Base-by-base conservation (phyloP, 371 early-diverging fungal genomes). In the Vairimorpha ceranae region DNA sequence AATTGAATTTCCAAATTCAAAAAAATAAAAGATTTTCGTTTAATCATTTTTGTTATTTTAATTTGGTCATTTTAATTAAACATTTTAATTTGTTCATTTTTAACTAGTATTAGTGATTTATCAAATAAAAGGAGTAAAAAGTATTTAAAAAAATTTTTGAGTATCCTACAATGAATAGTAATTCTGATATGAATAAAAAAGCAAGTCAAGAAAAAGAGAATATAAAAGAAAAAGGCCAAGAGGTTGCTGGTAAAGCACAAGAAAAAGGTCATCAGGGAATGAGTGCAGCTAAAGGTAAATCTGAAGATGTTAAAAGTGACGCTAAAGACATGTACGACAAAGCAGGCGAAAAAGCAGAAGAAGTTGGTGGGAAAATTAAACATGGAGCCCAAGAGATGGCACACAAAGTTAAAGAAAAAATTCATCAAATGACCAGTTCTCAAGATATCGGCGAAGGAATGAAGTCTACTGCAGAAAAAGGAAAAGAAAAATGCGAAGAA, bases 1-100 rank as follows among this genome's bases (percentile, higher is more conserved):
- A n/a, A 83, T 84, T 54, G 74, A 77, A 25, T 60, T 83, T 7
- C 80, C 80, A 46, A 60, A 38, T 29, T 45, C 17, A 1, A 25
- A 73, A 19, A 43, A 68, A 63, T 61, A 51, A 43, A 70, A 70
- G 58, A 32, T 59, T 43, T 41, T 54, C 15, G 56, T 32, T 41
- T 56, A 29, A 36, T 45, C 17, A 33, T 25, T 27, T 41, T 32
- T 0, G 10, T 45, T 14, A 43, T 14, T 12, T 17, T 0, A 10
- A 29, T 0, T 17, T 60, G 45, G 12, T 45, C 7, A 15, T 59
- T 43, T 32, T 30, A 30, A 38, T 7, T 58, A 29, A 7, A 14
- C 29, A 25, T 8, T n/a, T 25, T 32, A n/a, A 58, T n/a, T 58
- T 25, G 58, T 4, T 30, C 8, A 58, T 8, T 25, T 25, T 29